Conservation (phyloP, 352 stramenopile genomes). For the Pilasporangium apinafurcum region DNA sequence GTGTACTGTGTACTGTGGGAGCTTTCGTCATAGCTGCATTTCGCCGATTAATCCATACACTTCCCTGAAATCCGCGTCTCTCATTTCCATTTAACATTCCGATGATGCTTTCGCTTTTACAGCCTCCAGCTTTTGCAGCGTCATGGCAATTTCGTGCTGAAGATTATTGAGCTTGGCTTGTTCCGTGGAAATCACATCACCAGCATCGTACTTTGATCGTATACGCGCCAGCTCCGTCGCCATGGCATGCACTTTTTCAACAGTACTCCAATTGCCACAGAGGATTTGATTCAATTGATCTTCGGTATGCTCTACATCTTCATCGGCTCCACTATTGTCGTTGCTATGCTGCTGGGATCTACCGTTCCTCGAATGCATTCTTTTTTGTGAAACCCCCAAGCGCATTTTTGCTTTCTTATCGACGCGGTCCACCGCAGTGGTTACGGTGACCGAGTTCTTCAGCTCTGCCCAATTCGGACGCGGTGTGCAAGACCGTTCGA, state of each 20-base stretch:
- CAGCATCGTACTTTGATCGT: constrained; percentile 37
- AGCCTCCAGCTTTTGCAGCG: constrained; percentile 45
- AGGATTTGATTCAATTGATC: constrained; percentile 38
- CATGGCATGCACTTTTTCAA: constrained; percentile 58
- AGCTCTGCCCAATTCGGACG: constrained; percentile 62
- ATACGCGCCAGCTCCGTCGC: constrained; percentile 40
- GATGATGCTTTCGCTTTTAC: constrained; percentile 8
- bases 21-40: no score
- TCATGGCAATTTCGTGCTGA: constrained; percentile 45
- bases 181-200: constrained; percentile 37
- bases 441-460: constrained; percentile 40
- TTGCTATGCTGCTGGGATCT: constrained; percentile 1
- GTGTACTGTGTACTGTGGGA: no score
- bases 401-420: constrained; percentile 25
- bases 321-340: constrained; percentile 4
- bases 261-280: constrained; percentile 47
- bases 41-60: no score
- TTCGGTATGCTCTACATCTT: constrained; percentile 39
- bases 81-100: no score
- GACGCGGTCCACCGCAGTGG: constrained; percentile 38
- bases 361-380: no score
- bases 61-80: no score
- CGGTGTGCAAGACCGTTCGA: constrained; percentile 54
- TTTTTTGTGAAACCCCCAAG: constrained; percentile 13
- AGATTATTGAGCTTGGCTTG: constrained; percentile 53